Conservation (phyloP, 352 stramenopile genomes). For the Lagenidium sp. region DNA sequence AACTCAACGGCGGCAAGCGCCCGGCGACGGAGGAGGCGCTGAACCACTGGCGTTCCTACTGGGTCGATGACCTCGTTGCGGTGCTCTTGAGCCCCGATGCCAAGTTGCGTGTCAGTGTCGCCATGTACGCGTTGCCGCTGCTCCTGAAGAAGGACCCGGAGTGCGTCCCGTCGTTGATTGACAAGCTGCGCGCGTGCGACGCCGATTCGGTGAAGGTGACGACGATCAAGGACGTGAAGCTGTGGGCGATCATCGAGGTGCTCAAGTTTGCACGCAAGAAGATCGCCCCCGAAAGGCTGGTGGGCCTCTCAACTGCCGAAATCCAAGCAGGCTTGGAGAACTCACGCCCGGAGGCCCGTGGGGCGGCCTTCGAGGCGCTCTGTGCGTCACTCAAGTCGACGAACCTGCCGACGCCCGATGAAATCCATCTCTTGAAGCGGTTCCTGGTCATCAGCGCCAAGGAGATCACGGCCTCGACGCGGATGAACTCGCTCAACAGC, state of each 20-base stretch:
- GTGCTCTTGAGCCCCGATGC: slow-evolving; percentile 40
- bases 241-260: slow-evolving; percentile 73
- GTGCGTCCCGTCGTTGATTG: slow-evolving; percentile 38
- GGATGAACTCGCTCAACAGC: slow-evolving; percentile 66
- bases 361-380: slow-evolving; percentile 69
- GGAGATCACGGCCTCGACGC: slow-evolving; percentile 49
- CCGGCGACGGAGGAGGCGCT: neutral
- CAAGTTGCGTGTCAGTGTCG: slow-evolving; percentile 48
- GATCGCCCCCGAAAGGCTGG: slow-evolving; percentile 46
- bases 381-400: slow-evolving; percentile 76
- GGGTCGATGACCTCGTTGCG: slow-evolving; percentile 44
- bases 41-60: slow-evolving; percentile 35
- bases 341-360: slow-evolving; percentile 38
- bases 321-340: slow-evolving; percentile 57
- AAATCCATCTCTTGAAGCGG: slow-evolving; percentile 48
- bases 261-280: slow-evolving; percentile 74
- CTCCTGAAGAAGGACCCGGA: slow-evolving; percentile 59
- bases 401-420: slow-evolving; percentile 42
- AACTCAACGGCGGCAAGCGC: slow-evolving; percentile 14
- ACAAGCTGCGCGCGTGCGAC: slow-evolving; percentile 22
- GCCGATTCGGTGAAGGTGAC: slow-evolving; percentile 5
- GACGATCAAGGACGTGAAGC: slow-evolving; percentile 21
- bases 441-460: slow-evolving; percentile 69
- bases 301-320: slow-evolving; percentile 33
- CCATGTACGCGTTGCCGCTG: slow-evolving; percentile 68